Base-by-base conservation (phyloP, 2,329 filamentous ascomycete species). In the Cyclaneusma minus region DNA sequence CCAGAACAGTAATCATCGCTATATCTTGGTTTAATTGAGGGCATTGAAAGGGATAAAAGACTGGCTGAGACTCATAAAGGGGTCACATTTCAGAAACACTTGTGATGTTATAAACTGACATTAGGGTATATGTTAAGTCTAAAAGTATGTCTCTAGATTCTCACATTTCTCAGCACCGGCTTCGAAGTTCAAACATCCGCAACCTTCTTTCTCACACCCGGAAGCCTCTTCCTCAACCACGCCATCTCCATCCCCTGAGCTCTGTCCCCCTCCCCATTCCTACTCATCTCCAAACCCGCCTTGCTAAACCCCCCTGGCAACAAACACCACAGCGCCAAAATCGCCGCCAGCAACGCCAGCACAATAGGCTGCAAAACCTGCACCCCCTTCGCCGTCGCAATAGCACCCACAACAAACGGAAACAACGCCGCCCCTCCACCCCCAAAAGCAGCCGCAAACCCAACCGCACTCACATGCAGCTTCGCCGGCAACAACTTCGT, bases 391-490 rank as follows among this genome's bases (percentile, higher is more conserved):
- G 47, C 55, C 35, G 67, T 55, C 3, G 76, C 72, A 42, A 81
- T 70, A 3, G 71, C 73, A 3, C 76, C 77, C 1, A 80, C 68
- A 0, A 64, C 64, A 59, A 83, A 57, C 23, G 77, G 60, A 49
- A 80, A 47, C 10, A 73, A 41, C 2, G 78, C 74, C 1, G 74
- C 79, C 0, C 82, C 82, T 3, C 63, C 65, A 0, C 78, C 75
- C 3, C 82, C 82, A 46, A 87, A 71, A 0, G 81, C 80, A 1
- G 78, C 71, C 0, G 76, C 75, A 40, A 91, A 87, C 0, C 82
- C 81, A 34, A 91, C 81, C 0, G 74, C 71, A n/a, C 66, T 69
- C 21, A 89, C 77, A 41, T 91, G 83, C 14, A 83, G 55, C 32
- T 80, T 64, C 20, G 58, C 60, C 0, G 81, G 80, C 2, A 91